Percentiles rank a stretch among this genome's conserved stretches.
Evolutionary conservation across 306 rosid genomes (phyloP).

Genomic region (Hippophae tibetana): DNA sequence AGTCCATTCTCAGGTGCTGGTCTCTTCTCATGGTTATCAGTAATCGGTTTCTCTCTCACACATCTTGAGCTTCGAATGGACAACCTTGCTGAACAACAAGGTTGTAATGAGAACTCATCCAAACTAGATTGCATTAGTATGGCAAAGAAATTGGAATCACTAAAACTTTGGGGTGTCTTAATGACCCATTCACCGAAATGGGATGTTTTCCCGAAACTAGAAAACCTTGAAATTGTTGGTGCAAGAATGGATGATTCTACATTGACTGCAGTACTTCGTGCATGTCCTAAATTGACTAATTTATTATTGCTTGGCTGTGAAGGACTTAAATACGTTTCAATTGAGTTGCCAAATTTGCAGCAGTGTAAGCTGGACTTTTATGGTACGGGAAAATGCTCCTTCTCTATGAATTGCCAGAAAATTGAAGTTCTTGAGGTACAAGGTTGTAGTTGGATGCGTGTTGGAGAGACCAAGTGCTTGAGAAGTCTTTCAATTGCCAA

Average conservation of each 20-base stretch:
- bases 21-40: slow-evolving; percentile 71
- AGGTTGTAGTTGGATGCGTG: slow-evolving; percentile 94
- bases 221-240: slow-evolving; percentile 77
- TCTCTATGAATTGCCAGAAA: slow-evolving; percentile 51
- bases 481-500: slow-evolving; percentile 65
- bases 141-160: slow-evolving; percentile 60
- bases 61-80: slow-evolving; percentile 89
- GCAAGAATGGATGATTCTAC: slow-evolving; percentile 61
- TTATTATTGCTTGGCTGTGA: slow-evolving; percentile 81
- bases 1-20: slow-evolving; percentile 70
- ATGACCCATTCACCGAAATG: slow-evolving; percentile 60
- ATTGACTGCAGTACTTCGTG: slow-evolving; percentile 39
- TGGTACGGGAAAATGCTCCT: slow-evolving; percentile 66
- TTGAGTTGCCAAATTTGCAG: slow-evolving; percentile 52
- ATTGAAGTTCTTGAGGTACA: slow-evolving; percentile 80
- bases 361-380: slow-evolving; percentile 84
- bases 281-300: slow-evolving; percentile 58
- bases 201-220: slow-evolving; percentile 59
- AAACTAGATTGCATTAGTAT: slow-evolving; percentile 55
- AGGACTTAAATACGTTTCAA: slow-evolving; percentile 55
- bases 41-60: slow-evolving; percentile 42
- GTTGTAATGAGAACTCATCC: slow-evolving; percentile 41
- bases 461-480: slow-evolving; percentile 47
- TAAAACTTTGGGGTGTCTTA: slow-evolving; percentile 89
- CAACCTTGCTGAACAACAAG: slow-evolving; percentile 42